Percentiles rank a stretch among this genome's conserved stretches.
Evolutionary conservation across 2,329 filamentous ascomycete species (phyloP).

Genomic region (Keithomyces neogunnii): DNA sequence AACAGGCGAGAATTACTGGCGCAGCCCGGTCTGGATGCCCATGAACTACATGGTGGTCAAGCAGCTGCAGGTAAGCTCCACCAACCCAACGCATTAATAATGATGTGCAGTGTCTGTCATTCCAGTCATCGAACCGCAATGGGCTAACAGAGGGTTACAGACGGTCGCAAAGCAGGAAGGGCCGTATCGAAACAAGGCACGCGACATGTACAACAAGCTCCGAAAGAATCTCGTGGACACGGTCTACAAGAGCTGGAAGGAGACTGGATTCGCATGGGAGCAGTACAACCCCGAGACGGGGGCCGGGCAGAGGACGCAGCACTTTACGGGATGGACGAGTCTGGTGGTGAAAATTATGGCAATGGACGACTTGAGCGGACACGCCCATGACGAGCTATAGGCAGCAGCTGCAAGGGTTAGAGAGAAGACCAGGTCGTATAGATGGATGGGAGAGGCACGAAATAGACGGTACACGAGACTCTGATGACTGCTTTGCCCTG

Average conservation of each 20-base stretch:
- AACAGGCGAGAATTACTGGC: constrained; percentile 95
- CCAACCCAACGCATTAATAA: not conserved
- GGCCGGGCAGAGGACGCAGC: constrained; percentile 87
- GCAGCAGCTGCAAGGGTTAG: not conserved
- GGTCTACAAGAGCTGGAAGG: constrained; percentile 77
- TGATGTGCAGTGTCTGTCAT: not conserved
- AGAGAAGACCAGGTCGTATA: not conserved
- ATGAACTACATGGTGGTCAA: constrained; percentile 86
- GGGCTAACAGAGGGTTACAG: constrained; percentile 27
- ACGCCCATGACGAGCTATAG: constrained; percentile 40
- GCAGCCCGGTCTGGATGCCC: constrained; percentile 89
- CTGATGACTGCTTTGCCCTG: not conserved
- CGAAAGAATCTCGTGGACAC: constrained; percentile 82
- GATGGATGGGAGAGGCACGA: not conserved
- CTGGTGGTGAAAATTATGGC: constrained; percentile 95
- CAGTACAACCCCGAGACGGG: constrained; percentile 95
- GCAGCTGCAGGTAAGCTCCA: constrained; percentile 64
- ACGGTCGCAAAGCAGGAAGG: constrained; percentile 57
- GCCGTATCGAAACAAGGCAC: constrained; percentile 59
- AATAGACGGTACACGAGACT: not conserved
- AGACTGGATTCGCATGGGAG: constrained; percentile 96
- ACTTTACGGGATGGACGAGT: constrained; percentile 99
- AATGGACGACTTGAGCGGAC: constrained; percentile 62
- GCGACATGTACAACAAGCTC: constrained; percentile 66
- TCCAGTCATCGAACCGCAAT: not conserved